These are phyloP conservation scores for Lecanicillium sp. DNA, from an alignment of 2,329 filamentous ascomycete species.

Conservation along the genomic window DNA sequence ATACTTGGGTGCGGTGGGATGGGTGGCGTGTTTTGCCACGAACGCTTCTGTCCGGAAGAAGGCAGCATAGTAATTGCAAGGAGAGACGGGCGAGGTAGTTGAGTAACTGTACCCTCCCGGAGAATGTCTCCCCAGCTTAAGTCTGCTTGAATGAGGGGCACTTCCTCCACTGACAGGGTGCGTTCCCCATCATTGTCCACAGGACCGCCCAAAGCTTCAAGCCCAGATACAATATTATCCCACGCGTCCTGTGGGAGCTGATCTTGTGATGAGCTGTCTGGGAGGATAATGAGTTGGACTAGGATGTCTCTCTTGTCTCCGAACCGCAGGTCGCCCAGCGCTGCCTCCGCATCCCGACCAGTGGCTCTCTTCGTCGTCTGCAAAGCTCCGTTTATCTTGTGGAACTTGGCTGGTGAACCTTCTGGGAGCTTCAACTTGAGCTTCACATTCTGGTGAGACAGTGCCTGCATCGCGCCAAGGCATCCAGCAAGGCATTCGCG, in stretches of 20 bases:
- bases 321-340: conserved; percentile 84
- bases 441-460: conserved; percentile 98
- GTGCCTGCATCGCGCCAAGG: conserved; percentile 81
- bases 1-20: conserved; percentile 94
- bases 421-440: conserved; percentile 89
- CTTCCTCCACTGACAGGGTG: conserved; percentile 80
- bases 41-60: conserved; percentile 56
- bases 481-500: conserved; percentile 93
- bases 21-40: conserved; percentile 61
- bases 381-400: conserved; percentile 94
- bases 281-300: conserved; percentile 86
- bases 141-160: conserved; percentile 91
- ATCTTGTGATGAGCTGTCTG: conserved; percentile 76
- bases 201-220: conserved; percentile 86
- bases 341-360: conserved; percentile 87
- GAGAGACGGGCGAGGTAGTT: conserved; percentile 81
- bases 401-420: conserved; percentile 94
- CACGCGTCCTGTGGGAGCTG: conserved; percentile 87
- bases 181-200: conserved; percentile 81
- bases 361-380: conserved; percentile 96
- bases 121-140: conserved; percentile 90
- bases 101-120: conserved; percentile 75
- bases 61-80: conserved; percentile 95
- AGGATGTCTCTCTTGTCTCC: conserved; percentile 92
- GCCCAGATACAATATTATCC: conserved; percentile 92